A percentile compares a stretch with the other conserved stretches of the same genome.
Conservation (phyloP, 225 moss, liverwort and hornwort genomes). For the Polytrichum commune region DNA sequence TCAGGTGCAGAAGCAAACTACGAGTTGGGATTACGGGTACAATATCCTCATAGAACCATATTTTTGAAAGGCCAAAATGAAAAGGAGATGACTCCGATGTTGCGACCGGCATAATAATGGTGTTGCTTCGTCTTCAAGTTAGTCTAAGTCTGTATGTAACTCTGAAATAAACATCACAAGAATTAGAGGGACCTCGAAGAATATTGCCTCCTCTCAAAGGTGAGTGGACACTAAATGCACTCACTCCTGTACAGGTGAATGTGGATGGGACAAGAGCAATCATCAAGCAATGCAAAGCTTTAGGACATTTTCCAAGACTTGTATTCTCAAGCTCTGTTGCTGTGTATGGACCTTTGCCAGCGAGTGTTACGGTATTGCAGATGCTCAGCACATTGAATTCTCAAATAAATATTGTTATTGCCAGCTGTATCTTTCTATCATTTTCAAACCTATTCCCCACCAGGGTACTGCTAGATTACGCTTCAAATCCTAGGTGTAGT, state of each 20-base stretch:
- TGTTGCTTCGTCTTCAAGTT: too few relatives aligned
- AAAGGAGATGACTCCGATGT: too few relatives aligned
- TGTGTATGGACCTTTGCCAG: conserved; percentile 55
- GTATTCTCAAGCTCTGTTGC: conserved; percentile 63
- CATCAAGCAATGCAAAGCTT: conserved; percentile 55
- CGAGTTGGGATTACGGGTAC: conserved; percentile 49
- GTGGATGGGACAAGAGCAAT: conserved; percentile 50
- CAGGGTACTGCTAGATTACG: too few relatives aligned
- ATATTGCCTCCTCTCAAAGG: neutral
- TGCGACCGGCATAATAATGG: too few relatives aligned
- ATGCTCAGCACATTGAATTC: conserved; percentile 3
- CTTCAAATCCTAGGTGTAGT: too few relatives aligned
- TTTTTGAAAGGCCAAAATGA: too few relatives aligned
- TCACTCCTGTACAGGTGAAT: conserved; percentile 34
- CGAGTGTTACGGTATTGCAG: conserved; percentile 37
- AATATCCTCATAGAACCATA: neutral
- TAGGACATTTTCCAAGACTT: conserved; percentile 53
- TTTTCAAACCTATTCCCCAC: too few relatives aligned
- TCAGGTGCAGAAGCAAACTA: conserved; percentile 49
- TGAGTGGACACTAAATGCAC: neutral
- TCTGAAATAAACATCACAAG: too few relatives aligned
- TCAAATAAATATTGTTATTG: neutral
- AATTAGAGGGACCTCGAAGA: too few relatives aligned
- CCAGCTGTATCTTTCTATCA: too few relatives aligned
- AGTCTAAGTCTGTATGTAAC: too few relatives aligned